Evolutionary conservation across 805 yeast species (phyloP), one percentile per base, ranked within the genome.

Genomic region (Ogataea wickerhamii): DNA sequence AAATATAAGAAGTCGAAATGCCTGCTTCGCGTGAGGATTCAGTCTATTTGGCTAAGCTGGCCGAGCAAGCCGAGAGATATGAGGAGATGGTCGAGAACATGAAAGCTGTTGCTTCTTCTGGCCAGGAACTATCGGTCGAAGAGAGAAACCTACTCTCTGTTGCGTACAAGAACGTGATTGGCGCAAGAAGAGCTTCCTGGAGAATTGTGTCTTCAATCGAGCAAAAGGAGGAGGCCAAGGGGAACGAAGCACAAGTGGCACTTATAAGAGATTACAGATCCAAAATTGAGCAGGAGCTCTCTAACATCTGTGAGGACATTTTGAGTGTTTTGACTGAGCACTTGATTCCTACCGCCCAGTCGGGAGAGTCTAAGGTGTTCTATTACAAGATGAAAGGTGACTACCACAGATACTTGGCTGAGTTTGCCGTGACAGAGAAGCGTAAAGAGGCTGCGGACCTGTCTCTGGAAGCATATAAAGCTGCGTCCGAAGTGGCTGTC

Each of bases 321-420:
- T 73, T 93, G 60, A 72, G 81, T 28, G 96, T 91, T 47, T 78
- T 93, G 63, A 81, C 87, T 51, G 76, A 85, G 58, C 94, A 88
- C 67, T 81, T 91, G 67, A 87, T 91, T 59, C 89, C 96, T 53
- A 75, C 91, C 48, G 97, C 98, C 48, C 87, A 83, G 64, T 80
- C 95, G 51, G 97, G 97, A 60, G 98, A 93, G 72, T 88, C 96
- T 36, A 88, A 91, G 76, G 98, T 91, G 40, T 91, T 91, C 70
- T 91, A 91, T 78, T 88, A 87, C 74, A 91, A 91, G 79, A 91
- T 91, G 98, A 91, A 91, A 75, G 98, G 98, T 76, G 98, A 91
- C 69, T 91, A 91, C 76, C 95, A 89, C 76, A 95, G 98, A 76
- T 91, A 91, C 70, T 78, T 91, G 71, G 97, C 97, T 48, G 98